phyloP scores from a whole-genome alignment of 75 land plant species.

The Pinus taeda region DNA sequence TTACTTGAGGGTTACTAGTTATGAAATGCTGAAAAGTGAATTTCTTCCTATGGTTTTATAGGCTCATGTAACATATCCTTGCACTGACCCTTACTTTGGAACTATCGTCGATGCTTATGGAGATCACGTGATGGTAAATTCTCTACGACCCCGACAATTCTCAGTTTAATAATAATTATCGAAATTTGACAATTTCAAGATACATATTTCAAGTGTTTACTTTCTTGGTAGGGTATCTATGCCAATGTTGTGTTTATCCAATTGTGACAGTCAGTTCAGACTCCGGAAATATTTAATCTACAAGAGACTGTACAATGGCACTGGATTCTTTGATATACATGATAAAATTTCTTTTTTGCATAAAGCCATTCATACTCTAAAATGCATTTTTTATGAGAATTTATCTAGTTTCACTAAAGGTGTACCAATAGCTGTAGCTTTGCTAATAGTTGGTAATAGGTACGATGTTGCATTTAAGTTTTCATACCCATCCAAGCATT shows the following conservation, averaged over 20 bases:
- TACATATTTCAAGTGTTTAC: neutral
- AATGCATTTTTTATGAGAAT: neutral
- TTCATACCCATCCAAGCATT: neutral
- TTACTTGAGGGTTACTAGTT: neutral
- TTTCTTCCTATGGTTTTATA: constrained; percentile 12
- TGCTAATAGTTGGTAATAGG: neutral
- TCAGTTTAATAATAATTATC: neutral
- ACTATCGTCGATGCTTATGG: constrained; percentile 61
- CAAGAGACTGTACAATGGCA: neutral
- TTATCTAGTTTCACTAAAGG: neutral
- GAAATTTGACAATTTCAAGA: neutral
- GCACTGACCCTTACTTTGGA: constrained; percentile 52
- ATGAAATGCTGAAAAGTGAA: neutral
- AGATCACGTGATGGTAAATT: constrained; percentile 49
- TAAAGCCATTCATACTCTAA: neutral
- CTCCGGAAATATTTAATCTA: constrained; percentile 7
- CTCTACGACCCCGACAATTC: neutral
- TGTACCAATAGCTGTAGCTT: neutral
- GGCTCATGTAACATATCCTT: constrained; percentile 58
- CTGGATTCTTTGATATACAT: neutral
- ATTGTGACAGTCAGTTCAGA: neutral
- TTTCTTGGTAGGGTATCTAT: neutral
- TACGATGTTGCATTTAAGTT: neutral
- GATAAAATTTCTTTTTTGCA: neutral
- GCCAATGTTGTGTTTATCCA: neutral